Evolutionary conservation across 2,329 filamentous ascomycete species (phyloP).

Genomic region (Lecanicillium sp.): DNA sequence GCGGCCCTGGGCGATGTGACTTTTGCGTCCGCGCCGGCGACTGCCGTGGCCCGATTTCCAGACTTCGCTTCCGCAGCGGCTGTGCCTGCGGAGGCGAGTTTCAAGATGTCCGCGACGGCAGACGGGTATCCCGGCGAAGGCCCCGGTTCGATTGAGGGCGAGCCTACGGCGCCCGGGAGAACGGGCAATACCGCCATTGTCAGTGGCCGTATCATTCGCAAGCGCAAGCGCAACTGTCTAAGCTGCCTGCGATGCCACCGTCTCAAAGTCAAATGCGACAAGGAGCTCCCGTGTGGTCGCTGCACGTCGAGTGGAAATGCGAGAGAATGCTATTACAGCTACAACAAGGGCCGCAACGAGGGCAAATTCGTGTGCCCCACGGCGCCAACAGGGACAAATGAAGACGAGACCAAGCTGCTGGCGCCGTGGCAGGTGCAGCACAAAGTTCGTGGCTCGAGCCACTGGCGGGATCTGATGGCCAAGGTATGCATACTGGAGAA

Average conservation of each 20-base stretch:
- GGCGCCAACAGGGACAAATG: constrained; percentile 18
- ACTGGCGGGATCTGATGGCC: constrained; percentile 32
- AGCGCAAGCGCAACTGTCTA: constrained; percentile 31
- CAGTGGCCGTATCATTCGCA: constrained; percentile 25
- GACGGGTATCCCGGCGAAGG: background rate
- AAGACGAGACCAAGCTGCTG: constrained; percentile 24
- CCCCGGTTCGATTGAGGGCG: constrained; percentile 1
- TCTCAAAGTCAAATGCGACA: constrained; percentile 34
- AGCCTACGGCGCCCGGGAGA: background rate
- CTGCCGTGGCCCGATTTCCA: background rate
- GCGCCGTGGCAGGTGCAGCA: constrained; percentile 30
- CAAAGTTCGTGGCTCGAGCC: constrained; percentile 30
- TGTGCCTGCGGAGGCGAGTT: no score
- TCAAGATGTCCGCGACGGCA: background rate
- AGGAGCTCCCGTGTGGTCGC: constrained; percentile 30
- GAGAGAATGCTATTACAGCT: constrained; percentile 31
- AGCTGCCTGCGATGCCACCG: constrained; percentile 31
- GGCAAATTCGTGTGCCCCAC: constrained; percentile 29
- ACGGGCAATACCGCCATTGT: background rate
- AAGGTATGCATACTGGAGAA: constrained; percentile 28
- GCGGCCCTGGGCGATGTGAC: background rate
- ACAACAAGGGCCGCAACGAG: constrained; percentile 31
- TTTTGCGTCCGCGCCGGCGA: constrained; percentile 11
- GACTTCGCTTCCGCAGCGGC: no score
- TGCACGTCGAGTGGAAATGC: constrained; percentile 30